Percentiles rank a stretch among this genome's conserved stretches.
Conservation (phyloP, 2,329 filamentous ascomycete genomes). For the Metarhizium album region DNA sequence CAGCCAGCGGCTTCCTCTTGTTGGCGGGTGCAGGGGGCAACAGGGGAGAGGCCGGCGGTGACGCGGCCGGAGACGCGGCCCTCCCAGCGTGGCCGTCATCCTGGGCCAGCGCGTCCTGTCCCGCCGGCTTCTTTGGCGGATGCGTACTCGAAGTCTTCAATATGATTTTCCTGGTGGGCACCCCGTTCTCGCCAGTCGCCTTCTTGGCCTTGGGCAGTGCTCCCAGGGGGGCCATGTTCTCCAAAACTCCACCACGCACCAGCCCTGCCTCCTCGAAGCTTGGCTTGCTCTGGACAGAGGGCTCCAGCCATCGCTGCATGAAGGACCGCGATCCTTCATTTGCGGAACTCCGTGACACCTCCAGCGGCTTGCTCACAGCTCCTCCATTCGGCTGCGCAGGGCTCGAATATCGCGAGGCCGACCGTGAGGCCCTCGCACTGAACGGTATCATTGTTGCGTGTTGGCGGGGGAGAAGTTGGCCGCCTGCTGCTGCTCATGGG, state of each 20-base stretch:
- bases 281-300: slow-evolving; percentile 46
- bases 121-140: slow-evolving; percentile 15
- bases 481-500: slow-evolving; percentile 4
- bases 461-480: not conserved
- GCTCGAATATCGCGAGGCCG: slow-evolving; percentile 40
- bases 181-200: slow-evolving; percentile 17
- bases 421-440: slow-evolving; percentile 40
- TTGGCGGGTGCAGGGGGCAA: slow-evolving; percentile 14
- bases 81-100: slow-evolving; percentile 17
- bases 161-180: slow-evolving; percentile 32
- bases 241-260: slow-evolving; percentile 62
- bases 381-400: slow-evolving; percentile 28
- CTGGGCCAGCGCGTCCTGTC: slow-evolving; percentile 7
- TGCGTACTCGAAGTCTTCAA: slow-evolving; percentile 28
- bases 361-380: slow-evolving; percentile 19
- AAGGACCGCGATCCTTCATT: slow-evolving; percentile 33
- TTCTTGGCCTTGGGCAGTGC: slow-evolving; percentile 51
- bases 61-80: slow-evolving; percentile 1
- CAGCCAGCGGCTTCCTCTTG: slow-evolving; percentile 12
- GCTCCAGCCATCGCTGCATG: slow-evolving; percentile 49
- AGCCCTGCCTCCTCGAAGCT: slow-evolving; percentile 74
- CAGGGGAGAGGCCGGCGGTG: slow-evolving; percentile 9
- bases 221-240: slow-evolving; percentile 76
- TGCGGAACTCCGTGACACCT: slow-evolving; percentile 25
- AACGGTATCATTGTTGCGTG: slow-evolving; percentile 26